Percentiles rank a stretch among this genome's conserved stretches.
Evolutionary conservation across 2,329 filamentous ascomycete species (phyloP).

Genomic region (Neurospora sp.): DNA sequence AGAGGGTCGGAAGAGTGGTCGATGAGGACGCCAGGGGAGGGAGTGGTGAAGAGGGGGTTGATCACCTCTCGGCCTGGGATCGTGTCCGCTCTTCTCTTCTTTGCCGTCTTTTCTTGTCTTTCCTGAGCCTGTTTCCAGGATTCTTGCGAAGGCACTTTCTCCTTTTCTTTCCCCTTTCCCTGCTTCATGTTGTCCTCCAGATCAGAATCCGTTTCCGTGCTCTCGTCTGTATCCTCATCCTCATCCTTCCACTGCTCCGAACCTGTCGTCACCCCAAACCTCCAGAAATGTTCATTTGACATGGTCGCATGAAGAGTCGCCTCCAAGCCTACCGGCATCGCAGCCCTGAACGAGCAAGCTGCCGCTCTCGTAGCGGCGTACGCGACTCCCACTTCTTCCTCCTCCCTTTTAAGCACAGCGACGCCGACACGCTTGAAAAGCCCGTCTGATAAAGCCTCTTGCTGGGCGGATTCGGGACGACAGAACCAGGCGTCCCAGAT

Average conservation of each 20-base stretch:
- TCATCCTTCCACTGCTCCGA: neutral
- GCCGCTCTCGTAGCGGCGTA: neutral
- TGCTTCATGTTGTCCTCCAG: neutral
- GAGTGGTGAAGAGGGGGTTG: conserved; percentile 35
- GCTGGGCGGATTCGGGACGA: neutral
- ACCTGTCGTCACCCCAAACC: neutral
- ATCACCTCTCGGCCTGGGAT: neutral
- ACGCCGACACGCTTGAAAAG: neutral
- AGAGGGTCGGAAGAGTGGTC: conserved; percentile 42
- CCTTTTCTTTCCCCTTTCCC: neutral
- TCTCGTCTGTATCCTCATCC: neutral
- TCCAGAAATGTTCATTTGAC: neutral
- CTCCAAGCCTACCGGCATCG: neutral
- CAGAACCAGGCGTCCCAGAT: neutral
- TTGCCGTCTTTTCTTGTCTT: neutral
- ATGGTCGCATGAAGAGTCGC: neutral
- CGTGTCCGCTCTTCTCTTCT: neutral
- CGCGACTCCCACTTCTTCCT: neutral
- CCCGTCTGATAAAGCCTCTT: neutral
- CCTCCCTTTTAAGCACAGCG: neutral
- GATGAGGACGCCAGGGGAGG: conserved; percentile 26
- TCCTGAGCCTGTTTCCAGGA: neutral
- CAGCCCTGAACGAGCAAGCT: neutral
- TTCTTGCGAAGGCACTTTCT: neutral
- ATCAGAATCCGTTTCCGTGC: neutral